Percentiles rank a stretch among this genome's conserved stretches.
Evolutionary conservation across 345 rosid species (phyloP).

Genomic region (Lenwebbia sp.): DNA sequence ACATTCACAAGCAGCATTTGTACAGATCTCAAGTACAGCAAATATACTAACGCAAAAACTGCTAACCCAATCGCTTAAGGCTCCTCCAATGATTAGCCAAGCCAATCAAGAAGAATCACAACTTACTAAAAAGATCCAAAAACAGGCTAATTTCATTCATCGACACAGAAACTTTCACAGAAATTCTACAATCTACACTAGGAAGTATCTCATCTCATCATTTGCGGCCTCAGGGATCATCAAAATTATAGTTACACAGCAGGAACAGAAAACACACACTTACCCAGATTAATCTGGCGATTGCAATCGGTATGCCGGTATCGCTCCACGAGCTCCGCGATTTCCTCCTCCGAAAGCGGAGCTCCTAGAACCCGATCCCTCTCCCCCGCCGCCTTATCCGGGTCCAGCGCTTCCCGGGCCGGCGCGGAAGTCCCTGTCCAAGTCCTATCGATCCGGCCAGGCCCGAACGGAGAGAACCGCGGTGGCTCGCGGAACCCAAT

Average conservation of each 20-base stretch:
- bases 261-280: background rate
- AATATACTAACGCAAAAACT: background rate
- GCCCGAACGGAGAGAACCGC: slow-evolving; percentile 88
- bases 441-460: slow-evolving; percentile 63
- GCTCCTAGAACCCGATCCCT: slow-evolving; percentile 48
- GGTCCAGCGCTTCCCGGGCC: slow-evolving; percentile 17
- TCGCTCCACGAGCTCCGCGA: slow-evolving; percentile 61
- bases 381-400: slow-evolving; percentile 28
- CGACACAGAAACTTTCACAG: background rate
- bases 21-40: background rate
- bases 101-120: background rate
- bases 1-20: background rate
- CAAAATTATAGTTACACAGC: background rate
- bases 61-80: background rate
- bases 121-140: background rate
- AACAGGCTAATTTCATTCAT: background rate
- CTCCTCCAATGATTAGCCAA: background rate
- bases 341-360: slow-evolving; percentile 56
- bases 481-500: slow-evolving; percentile 83
- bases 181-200: background rate
- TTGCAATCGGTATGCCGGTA: slow-evolving; percentile 74
- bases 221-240: background rate
- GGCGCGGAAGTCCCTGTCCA: slow-evolving; percentile 83
- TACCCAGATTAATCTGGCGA: slow-evolving; percentile 83
- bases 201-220: background rate